A percentile compares a stretch with the other conserved stretches of the same genome.
These are phyloP conservation scores for Colletotrichum sp. DNA, from an alignment of 2,329 filamentous ascomycete genomes.

Conservation along the genomic window DNA sequence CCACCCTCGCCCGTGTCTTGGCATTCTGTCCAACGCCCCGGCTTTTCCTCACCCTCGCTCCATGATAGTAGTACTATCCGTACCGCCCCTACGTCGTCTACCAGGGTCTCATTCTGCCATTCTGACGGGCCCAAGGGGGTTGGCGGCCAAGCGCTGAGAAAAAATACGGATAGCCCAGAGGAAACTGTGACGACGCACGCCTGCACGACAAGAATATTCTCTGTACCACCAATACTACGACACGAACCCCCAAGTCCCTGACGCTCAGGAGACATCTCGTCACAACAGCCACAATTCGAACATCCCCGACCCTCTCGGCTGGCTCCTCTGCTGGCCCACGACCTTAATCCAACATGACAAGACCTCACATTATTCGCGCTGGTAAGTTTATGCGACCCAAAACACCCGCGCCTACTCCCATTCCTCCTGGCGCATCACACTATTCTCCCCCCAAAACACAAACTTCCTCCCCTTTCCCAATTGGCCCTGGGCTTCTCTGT, in stretches of 20 bases:
- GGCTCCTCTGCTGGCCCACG: slow-evolving; percentile 12
- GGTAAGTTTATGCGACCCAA: slow-evolving; percentile 47
- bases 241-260: not conserved
- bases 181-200: slow-evolving; percentile 8
- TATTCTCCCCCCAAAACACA: slow-evolving; percentile 10
- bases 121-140: slow-evolving; percentile 11
- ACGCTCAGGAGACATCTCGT: not conserved
- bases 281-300: slow-evolving; percentile 2
- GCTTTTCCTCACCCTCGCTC: slow-evolving; percentile 1
- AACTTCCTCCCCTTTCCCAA: slow-evolving; percentile 5
- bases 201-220: not conserved
- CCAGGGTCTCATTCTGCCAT: slow-evolving; percentile 13
- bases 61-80: not conserved
- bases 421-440: slow-evolving; percentile 16
- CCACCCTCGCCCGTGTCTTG: slow-evolving; percentile 9
- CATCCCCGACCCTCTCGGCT: not conserved
- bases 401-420: slow-evolving; percentile 18
- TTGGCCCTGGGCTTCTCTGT: slow-evolving; percentile 3
- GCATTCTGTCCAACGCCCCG: slow-evolving; percentile 12
- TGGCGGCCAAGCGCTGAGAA: slow-evolving; percentile 5
- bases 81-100: not conserved
- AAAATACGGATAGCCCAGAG: not conserved
- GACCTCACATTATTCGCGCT: slow-evolving; percentile 64
- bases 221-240: not conserved
- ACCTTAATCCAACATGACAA: slow-evolving; percentile 54